Evolutionary conservation across 106 monocot genomes (phyloP), one percentile per base, ranked within the genome.

Genomic region (Dactylorhiza incarnata): DNA sequence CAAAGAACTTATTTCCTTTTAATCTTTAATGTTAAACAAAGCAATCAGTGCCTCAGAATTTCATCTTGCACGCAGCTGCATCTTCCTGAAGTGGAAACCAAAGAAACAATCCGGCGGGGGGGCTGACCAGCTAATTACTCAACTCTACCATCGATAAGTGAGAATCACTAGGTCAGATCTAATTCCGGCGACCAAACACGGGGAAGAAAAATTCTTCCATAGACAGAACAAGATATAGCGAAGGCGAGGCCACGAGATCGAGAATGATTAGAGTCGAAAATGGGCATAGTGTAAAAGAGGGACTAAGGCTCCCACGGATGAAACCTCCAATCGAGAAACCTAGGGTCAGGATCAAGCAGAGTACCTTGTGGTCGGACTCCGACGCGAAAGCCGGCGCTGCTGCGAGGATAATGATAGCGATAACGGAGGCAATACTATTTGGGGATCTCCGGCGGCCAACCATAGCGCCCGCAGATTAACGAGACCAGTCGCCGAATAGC

Each of bases 391-490:
- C 65, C 43, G 48, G 50, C 19, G 76, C 70, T 80, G 66, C 53
- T 62, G 58, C 49, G 74, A 80, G 47, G 78, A 82, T 45, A 56
- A 84, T 47, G 82, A 83, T 45, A 12, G 63, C 48, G n/a, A 52
- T 23, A 46, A 14, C 17, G n/a, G 76, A 17, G 45, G 72, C 52
- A 53, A 75, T 69, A 29, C 12, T 48, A 23, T 15, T 52, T 9
- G 24, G 81, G 54, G 78, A 82, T 86, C 85, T 76, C 68, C 49
- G 69, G 77, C 71, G 59, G 46, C 78, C 45, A 14, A 54, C 53
- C 90, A 93, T 90, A 76, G 76, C 70, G 83, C 67, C 49, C 37
- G 10, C 77, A 78, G 85, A 80, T 83, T 45, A 45, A 59, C 9
- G 58, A 59, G 58, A 1, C 5, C 58, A 20, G 2, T 8, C 5